phyloP scores from a whole-genome alignment of 306 rosid species.

The Fagus sylvatica region DNA sequence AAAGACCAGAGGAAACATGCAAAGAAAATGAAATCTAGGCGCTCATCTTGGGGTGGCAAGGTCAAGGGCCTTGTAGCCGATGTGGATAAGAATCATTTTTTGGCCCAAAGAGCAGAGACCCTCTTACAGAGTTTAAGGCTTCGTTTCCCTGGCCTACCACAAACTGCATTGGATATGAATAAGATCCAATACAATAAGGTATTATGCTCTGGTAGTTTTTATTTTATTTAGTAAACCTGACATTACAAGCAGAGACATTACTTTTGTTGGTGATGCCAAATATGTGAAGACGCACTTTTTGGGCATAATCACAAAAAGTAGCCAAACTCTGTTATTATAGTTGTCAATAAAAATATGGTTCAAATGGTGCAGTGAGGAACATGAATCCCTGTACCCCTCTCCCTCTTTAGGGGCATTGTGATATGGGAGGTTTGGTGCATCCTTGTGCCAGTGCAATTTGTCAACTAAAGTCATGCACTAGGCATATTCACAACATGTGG shows the following conservation, averaged over 20 bases:
- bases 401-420: not conserved
- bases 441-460: not conserved
- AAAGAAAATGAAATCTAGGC: constrained; percentile 52
- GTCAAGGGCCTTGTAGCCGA: constrained; percentile 83
- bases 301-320: not conserved
- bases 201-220: not conserved
- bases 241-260: not conserved
- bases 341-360: not conserved
- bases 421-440: not conserved
- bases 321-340: not conserved
- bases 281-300: not conserved
- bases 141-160: constrained; percentile 90
- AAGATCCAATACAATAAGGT: constrained; percentile 92
- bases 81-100: constrained; percentile 48
- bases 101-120: constrained; percentile 73
- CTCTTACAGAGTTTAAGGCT: constrained; percentile 72
- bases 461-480: not conserved
- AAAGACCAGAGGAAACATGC: constrained; percentile 62
- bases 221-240: not conserved
- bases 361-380: not conserved
- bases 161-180: constrained; percentile 86
- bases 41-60: constrained; percentile 89
- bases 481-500: not conserved
- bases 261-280: not conserved
- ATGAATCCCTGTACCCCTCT: too few relatives aligned